Evolutionary conservation across 2,329 filamentous ascomycete genomes (phyloP).

Genomic region (Lachnellula cervina): DNA sequence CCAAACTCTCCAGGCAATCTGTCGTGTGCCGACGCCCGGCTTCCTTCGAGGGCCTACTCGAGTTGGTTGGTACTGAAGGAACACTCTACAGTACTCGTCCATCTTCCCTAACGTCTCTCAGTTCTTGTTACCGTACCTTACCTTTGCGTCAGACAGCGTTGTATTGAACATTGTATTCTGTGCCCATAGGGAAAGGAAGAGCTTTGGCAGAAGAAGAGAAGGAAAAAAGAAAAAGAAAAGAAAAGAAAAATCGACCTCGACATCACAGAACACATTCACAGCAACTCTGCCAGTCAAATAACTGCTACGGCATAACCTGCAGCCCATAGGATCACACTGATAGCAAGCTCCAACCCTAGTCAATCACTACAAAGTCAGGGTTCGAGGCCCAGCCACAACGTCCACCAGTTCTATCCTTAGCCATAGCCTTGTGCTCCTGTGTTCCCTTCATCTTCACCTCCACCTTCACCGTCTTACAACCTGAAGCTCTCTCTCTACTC

Average conservation of each 20-base stretch:
- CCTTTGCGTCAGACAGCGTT: not conserved
- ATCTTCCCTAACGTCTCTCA: not conserved
- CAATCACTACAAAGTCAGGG: constrained; percentile 6
- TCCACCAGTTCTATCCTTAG: constrained; percentile 13
- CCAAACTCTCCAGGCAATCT: not conserved
- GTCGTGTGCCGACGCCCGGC: not conserved
- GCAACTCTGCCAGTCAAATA: not conserved
- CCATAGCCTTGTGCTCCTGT: constrained; percentile 13
- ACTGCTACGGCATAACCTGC: not conserved
- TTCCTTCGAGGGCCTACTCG: not conserved
- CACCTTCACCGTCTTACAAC: constrained; percentile 1
- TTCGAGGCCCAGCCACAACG: not conserved
- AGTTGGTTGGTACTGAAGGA: too few species aligned
- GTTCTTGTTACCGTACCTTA: not conserved
- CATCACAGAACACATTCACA: not conserved
- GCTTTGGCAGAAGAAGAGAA: too few species aligned
- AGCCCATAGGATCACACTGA: not conserved
- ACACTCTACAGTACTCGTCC: too few species aligned
- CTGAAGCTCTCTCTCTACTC: not conserved
- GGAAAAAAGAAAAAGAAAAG: too few species aligned
- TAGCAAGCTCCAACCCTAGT: constrained; percentile 6
- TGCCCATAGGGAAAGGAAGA: too few species aligned
- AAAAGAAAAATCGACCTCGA: not conserved
- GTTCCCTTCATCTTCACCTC: constrained; percentile 2
- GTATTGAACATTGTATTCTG: too few species aligned